Evolutionary conservation across 2,329 filamentous ascomycete species (phyloP).

Genomic region (Colletotrichum viniferum): DNA sequence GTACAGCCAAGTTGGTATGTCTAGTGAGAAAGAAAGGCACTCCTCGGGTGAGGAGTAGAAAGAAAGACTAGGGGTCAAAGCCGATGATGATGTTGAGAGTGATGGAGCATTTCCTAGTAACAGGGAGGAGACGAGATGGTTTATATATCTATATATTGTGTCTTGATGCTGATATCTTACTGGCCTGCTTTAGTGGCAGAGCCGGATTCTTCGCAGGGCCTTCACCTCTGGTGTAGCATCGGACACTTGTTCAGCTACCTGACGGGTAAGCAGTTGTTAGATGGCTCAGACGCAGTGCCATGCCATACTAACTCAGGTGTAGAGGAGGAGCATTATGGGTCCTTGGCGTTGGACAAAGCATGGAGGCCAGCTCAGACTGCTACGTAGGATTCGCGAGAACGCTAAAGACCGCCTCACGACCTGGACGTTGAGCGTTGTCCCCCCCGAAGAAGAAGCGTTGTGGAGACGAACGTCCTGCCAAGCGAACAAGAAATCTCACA

Average conservation of each 20-base stretch:
- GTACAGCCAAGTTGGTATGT: background rate
- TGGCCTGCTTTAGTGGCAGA: background rate
- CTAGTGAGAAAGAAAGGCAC: background rate
- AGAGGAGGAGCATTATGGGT: background rate
- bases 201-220: background rate
- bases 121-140: background rate
- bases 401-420: background rate
- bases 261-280: background rate
- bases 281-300: background rate
- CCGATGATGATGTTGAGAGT: background rate
- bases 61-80: background rate
- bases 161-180: background rate
- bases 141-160: background rate
- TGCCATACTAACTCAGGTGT: background rate
- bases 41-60: background rate
- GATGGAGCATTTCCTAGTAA: background rate
- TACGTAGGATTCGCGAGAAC: background rate
- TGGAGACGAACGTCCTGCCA: conserved; percentile 5
- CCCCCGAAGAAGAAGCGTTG: background rate
- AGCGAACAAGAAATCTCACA: background rate
- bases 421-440: background rate
- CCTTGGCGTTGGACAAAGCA: background rate
- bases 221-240: background rate
- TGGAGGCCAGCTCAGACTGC: background rate
- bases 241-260: background rate